phyloP scores from a whole-genome alignment of 2,329 filamentous ascomycete species.

The Zymoseptoria ardabiliae region DNA sequence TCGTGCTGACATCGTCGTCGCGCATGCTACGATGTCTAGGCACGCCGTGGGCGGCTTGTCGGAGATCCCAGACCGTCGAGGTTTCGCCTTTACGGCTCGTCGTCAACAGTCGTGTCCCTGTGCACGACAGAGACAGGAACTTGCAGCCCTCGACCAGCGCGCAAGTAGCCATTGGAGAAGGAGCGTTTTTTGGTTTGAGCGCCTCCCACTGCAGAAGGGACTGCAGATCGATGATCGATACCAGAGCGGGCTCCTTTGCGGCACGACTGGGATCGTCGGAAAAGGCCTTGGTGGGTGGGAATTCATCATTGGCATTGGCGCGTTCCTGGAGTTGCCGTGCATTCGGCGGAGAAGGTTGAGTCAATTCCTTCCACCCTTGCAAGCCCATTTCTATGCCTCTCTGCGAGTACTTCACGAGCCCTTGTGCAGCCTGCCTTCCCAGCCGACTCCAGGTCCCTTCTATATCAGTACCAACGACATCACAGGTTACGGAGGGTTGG shows the following conservation, averaged over 20 bases:
- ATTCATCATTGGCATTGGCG: conserved; percentile 31
- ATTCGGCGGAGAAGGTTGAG: conserved; percentile 48
- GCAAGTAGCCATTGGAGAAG: conserved; percentile 64
- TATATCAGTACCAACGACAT: conserved; percentile 63
- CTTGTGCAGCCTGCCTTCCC: conserved; percentile 66
- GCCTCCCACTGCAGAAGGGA: conserved; percentile 44
- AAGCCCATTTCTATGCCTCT: conserved; percentile 60
- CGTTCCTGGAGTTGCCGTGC: conserved; percentile 11
- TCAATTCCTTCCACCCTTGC: conserved; percentile 74
- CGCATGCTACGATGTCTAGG: conserved; percentile 7
- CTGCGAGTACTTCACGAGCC: conserved; percentile 61
- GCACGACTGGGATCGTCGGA: conserved; percentile 46
- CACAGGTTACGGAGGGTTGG: conserved; percentile 58
- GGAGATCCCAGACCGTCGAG: conserved; percentile 73
- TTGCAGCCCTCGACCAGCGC: conserved; percentile 67
- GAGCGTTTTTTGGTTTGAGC: conserved; percentile 42
- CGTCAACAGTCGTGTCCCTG: conserved; percentile 66
- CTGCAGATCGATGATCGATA: conserved; percentile 68
- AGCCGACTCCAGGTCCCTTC: conserved; percentile 39
- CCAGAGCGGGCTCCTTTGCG: conserved; percentile 60
- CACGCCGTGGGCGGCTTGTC: conserved; percentile 46
- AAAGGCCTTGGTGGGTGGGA: conserved; percentile 68
- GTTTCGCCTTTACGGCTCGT: conserved; percentile 78
- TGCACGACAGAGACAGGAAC: conserved; percentile 70
- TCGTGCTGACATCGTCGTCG: conserved; percentile 19